Base-by-base conservation (phyloP, 73 alveolate genomes). In the Stentor roeselii region DNA sequence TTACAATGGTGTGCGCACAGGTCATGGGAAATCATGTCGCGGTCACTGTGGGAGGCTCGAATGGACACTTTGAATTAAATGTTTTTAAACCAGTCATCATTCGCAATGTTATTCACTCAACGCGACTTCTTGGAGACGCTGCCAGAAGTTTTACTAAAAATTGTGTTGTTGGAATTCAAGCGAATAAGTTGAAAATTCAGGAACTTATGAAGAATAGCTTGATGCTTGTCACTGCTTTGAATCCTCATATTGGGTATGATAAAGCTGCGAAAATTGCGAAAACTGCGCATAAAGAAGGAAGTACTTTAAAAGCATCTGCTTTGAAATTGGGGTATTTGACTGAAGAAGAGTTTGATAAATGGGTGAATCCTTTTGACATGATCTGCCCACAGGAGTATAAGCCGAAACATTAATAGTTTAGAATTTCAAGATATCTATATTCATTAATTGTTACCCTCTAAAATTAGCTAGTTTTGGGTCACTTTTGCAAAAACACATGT, bases 11-110 rank as follows among this genome's bases (percentile, higher is more conserved):
- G 27, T 98, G 99, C 84, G 97, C 98, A 86, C 91, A 97, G 91
- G 99, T 98, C 6, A 94, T 98, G 83, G 99, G 99, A 38, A 98
- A 98, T 90, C 96, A 98, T 85, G 97, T 95, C 6, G 97, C 99
- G 3, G 98, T 95, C 80, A 95, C 99, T 86, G 92, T 97, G 36
- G 99, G 99, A 61, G 99, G 99, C 84, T 90, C 96, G 42, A 97
- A 90, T 89, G 99, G 99, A 34, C 99, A 98, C 88, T 95, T 98
- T 78, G 99, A 98, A 91, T 89, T 98, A 88, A 98, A 98, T 90
- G 99, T 95, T 59, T 98, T 98, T 95, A 98, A 97, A 90, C 99
- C 99, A 32, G 95, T 96, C 60, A 97, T 98, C 84, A 93, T 96
- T 75, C 88, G 94, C 82, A 93, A 97, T 88, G 96, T 98, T 58